Conservation (phyloP, 306 rosid species). For the Acacia acuminata region DNA sequence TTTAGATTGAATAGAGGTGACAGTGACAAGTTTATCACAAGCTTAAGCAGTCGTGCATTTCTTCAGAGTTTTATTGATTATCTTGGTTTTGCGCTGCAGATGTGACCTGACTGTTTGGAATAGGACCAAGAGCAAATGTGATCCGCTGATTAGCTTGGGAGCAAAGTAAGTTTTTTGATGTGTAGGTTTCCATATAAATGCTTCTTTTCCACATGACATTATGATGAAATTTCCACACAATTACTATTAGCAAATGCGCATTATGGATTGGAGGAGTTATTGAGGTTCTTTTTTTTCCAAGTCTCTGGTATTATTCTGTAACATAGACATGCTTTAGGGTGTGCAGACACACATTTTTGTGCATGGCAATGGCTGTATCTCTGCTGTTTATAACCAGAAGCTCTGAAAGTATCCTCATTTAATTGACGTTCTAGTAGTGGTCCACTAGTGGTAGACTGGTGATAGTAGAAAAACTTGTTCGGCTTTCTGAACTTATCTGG, state of each 20-base stretch:
- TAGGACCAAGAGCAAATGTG: slow-evolving; percentile 90
- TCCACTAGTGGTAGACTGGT: neutral
- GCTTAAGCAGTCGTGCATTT: neutral
- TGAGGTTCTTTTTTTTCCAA: neutral
- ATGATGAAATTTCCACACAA: neutral
- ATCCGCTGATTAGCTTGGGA: slow-evolving; percentile 79
- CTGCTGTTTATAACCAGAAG: neutral
- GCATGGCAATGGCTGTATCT: neutral
- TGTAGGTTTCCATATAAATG: neutral
- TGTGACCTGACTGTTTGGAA: slow-evolving; percentile 89
- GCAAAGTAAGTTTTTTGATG: slow-evolving; percentile 65
- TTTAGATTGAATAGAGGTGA: slow-evolving; percentile 1
- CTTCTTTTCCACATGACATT: neutral
- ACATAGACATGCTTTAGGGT: neutral
- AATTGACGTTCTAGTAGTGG: neutral
- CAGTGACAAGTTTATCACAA: neutral
- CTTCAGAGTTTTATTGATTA: neutral
- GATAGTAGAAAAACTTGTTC: neutral
- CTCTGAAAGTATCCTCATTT: neutral
- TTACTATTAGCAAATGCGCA: slow-evolving; percentile 2
- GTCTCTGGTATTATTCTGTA: neutral
- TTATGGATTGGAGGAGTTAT: neutral
- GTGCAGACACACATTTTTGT: neutral
- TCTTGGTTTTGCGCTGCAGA: slow-evolving; percentile 43
- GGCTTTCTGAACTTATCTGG: slow-evolving; percentile 7